Conservation (phyloP, 1,139 yeast species). For the Hansenula sp. region DNA sequence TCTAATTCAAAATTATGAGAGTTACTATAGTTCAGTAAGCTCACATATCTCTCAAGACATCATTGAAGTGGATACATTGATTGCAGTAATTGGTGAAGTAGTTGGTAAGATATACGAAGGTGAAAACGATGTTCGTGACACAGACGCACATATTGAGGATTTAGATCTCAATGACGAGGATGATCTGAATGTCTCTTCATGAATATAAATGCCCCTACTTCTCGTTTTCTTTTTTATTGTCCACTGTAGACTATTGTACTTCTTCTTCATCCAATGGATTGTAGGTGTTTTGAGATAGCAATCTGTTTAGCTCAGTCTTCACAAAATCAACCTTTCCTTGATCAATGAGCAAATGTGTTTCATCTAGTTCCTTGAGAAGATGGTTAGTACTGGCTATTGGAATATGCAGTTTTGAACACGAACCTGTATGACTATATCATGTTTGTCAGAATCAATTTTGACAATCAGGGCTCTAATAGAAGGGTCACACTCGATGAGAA, state of each 20-base stretch:
- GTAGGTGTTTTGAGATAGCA: constrained; percentile 78
- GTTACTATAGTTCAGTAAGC: constrained; percentile 32
- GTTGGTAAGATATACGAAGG: constrained; percentile 30
- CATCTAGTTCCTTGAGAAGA: constrained; percentile 70
- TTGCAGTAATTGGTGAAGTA: constrained; percentile 44
- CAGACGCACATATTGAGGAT: neutral
- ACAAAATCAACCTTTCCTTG: constrained; percentile 71
- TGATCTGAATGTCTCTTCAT: constrained; percentile 3
- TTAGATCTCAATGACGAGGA: constrained; percentile 3
- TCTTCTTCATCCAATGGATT: constrained; percentile 78
- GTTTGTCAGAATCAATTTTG: constrained; percentile 67
- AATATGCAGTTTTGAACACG: constrained; percentile 5
- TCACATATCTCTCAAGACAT: constrained; percentile 28
- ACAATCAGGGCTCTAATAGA: constrained; percentile 83
- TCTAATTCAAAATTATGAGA: constrained; percentile 44
- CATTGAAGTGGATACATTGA: constrained; percentile 56
- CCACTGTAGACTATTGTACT: constrained; percentile 4
- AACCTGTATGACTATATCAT: constrained; percentile 68
- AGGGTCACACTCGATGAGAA: constrained; percentile 64
- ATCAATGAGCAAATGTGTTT: constrained; percentile 80
- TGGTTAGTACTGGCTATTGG: neutral
- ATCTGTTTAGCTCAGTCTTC: constrained; percentile 69
- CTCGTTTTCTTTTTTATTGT: neutral
- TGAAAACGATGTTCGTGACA: constrained; percentile 1
- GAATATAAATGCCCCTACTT: neutral